Percentiles rank a stretch among this genome's conserved stretches.
Conservation (phyloP, 768 basidiomycete species). For the Rhizopogon roseolus region DNA sequence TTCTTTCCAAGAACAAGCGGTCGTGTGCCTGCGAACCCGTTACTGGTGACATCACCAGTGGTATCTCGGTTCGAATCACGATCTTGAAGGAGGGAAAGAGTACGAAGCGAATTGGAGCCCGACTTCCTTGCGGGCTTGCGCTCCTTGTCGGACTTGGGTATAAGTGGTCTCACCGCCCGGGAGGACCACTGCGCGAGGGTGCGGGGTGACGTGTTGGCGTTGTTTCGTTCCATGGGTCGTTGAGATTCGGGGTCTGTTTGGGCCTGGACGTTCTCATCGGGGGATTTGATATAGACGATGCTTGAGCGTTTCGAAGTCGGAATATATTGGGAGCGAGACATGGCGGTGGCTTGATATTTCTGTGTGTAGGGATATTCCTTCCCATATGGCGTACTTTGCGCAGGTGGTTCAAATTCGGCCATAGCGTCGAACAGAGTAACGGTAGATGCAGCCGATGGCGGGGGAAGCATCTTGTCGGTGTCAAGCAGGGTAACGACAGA, state of each 20-base stretch:
- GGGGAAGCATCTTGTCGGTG: conserved; percentile 26
- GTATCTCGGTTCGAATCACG: conserved; percentile 38
- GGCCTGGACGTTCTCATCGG: conserved; percentile 31
- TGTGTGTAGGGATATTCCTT: conserved; percentile 12
- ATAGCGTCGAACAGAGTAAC: conserved; percentile 53
- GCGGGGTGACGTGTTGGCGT: conserved; percentile 16
- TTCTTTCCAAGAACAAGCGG: conserved; percentile 59
- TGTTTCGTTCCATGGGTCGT: background rate
- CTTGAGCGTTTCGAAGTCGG: conserved; percentile 44
- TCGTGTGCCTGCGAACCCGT: conserved; percentile 33
- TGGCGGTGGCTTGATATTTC: conserved; percentile 15
- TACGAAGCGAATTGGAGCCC: conserved; percentile 45
- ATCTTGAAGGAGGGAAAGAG: conserved; percentile 59
- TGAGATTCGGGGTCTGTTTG: background rate
- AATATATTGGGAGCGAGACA: conserved; percentile 11
- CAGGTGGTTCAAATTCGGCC: conserved; percentile 16
- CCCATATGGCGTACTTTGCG: conserved; percentile 65
- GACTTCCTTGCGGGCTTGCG: conserved; percentile 33
- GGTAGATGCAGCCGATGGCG: conserved; percentile 56
- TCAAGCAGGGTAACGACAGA: conserved; percentile 41
- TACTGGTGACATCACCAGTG: conserved; percentile 11
- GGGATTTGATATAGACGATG: conserved; percentile 60
- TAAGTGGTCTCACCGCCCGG: conserved; percentile 47
- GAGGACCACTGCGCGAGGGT: conserved; percentile 44
- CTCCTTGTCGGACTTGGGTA: conserved; percentile 47